phyloP scores from a whole-genome alignment of 164 flowering plant genomes.

The Aristolochia fimbriata region DNA sequence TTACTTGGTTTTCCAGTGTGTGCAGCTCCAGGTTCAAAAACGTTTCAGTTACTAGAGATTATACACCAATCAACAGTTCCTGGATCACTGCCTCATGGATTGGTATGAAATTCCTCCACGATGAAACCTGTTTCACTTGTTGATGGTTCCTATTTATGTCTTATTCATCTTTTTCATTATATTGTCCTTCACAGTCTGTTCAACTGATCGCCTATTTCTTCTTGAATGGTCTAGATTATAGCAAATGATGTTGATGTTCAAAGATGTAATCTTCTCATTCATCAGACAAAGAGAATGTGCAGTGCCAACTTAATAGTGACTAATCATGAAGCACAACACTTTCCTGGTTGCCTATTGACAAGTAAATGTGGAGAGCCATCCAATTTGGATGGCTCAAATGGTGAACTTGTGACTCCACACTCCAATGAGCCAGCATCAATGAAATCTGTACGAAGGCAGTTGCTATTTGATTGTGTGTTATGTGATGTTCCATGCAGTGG shows the following conservation, averaged over 20 bases:
- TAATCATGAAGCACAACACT: conserved; percentile 97
- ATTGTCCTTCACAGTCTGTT: background rate
- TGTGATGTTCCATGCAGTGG: conserved; percentile 99
- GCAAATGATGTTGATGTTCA: conserved; percentile 96
- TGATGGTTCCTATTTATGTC: background rate
- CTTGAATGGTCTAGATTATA: conserved; percentile 44
- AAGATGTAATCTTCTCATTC: conserved; percentile 96
- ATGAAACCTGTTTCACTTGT: background rate
- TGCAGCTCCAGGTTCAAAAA: conserved; percentile 99
- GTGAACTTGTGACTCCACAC: background rate
- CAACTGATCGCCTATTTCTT: conserved; percentile 4
- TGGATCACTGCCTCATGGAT: conserved; percentile 72
- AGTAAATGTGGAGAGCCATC: conserved; percentile 18
- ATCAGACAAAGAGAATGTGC: conserved; percentile 97
- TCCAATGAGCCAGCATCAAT: conserved; percentile 2
- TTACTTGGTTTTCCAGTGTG: conserved; percentile 61
- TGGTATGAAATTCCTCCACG: conserved; percentile 36
- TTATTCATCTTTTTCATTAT: background rate
- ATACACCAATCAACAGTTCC: conserved; percentile 57
- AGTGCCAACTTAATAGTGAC: conserved; percentile 94
- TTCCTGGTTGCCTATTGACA: conserved; percentile 67
- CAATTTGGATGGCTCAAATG: conserved; percentile 7
- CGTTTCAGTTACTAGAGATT: conserved; percentile 93
- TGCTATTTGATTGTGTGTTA: conserved; percentile 86
- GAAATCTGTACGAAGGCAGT: conserved; percentile 28